Conservation (phyloP, 805 yeast species). For the Trichomonascus vanleenenianus region DNA sequence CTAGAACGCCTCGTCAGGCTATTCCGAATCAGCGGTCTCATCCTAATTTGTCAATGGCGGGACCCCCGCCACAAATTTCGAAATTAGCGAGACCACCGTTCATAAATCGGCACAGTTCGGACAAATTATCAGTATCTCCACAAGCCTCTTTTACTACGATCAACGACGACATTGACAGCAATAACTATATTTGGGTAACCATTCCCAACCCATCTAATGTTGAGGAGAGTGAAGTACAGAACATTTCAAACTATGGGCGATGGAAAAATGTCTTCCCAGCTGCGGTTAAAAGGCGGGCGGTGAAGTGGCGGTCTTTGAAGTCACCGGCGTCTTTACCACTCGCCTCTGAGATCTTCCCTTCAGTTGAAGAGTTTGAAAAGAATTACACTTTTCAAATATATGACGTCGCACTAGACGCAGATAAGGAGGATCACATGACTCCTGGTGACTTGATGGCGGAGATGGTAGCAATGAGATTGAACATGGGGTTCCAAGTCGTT, state of each 20-base stretch:
- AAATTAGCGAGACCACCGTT: no score
- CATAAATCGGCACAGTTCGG: no score
- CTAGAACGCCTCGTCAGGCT: no score
- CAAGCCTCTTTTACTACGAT: no score
- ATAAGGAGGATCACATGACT: slow-evolving; percentile 44
- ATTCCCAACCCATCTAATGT: slow-evolving; percentile 74
- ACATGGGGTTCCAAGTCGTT: slow-evolving; percentile 87
- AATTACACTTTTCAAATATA: slow-evolving; percentile 80
- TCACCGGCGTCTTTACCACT: slow-evolving; percentile 92
- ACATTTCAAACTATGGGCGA: slow-evolving; percentile 60
- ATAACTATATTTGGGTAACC: slow-evolving; percentile 46
- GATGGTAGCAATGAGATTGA: slow-evolving; percentile 75
- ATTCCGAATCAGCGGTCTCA: no score
- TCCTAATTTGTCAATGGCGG: no score
- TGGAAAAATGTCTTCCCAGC: slow-evolving; percentile 91
- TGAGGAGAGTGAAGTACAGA: slow-evolving; percentile 44
- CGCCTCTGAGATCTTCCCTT: slow-evolving; percentile 71
- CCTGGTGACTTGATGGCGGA: slow-evolving; percentile 66
- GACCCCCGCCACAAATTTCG: no score
- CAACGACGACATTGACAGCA: slow-evolving; percentile 8
- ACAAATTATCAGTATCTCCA: no score
- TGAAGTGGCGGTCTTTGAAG: slow-evolving; percentile 89
- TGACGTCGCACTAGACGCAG: slow-evolving; percentile 58
- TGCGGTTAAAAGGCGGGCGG: slow-evolving; percentile 52
- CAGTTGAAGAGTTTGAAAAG: slow-evolving; percentile 54